A percentile compares a stretch with the other conserved stretches of the same genome.
These are phyloP conservation scores for Calonectria pauciramosa DNA, from an alignment of 2,329 filamentous ascomycete genomes.

Conservation along the genomic window DNA sequence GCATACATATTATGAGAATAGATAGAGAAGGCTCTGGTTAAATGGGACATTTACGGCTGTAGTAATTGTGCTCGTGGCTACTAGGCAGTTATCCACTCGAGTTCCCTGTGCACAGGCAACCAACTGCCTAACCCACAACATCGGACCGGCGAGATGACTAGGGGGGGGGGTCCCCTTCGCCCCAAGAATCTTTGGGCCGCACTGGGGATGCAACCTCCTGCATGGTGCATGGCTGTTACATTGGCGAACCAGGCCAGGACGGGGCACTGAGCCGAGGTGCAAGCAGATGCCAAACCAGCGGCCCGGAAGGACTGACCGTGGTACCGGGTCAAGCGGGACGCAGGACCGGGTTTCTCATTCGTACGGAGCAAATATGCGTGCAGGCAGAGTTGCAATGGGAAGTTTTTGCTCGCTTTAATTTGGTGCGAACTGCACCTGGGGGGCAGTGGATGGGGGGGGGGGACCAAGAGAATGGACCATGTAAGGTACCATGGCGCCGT, in stretches of 20 bases:
- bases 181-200: constrained; percentile 15
- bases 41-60: not conserved
- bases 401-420: constrained; percentile 1
- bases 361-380: constrained; percentile 12
- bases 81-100: too few species aligned
- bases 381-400: constrained; percentile 16
- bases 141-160: not conserved
- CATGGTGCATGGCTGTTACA: constrained; percentile 38
- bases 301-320: constrained; percentile 37
- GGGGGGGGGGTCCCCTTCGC: not conserved
- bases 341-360: constrained; percentile 19
- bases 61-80: not conserved
- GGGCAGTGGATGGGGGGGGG: too few species aligned
- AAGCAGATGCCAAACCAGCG: constrained; percentile 37
- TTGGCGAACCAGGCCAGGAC: constrained; percentile 22
- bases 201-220: constrained; percentile 40
- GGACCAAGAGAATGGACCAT: not conserved
- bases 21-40: constrained; percentile 5
- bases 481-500: not conserved
- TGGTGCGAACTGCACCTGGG: not conserved
- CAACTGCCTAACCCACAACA: not conserved
- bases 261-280: constrained; percentile 29
- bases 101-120: not conserved
- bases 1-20: not conserved
- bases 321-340: constrained; percentile 35